Percentiles rank a stretch among this genome's conserved stretches.
These are phyloP conservation scores for Plasmodium vinckei DNA, from an alignment of 169 alveolate species.

Conservation along the genomic window DNA sequence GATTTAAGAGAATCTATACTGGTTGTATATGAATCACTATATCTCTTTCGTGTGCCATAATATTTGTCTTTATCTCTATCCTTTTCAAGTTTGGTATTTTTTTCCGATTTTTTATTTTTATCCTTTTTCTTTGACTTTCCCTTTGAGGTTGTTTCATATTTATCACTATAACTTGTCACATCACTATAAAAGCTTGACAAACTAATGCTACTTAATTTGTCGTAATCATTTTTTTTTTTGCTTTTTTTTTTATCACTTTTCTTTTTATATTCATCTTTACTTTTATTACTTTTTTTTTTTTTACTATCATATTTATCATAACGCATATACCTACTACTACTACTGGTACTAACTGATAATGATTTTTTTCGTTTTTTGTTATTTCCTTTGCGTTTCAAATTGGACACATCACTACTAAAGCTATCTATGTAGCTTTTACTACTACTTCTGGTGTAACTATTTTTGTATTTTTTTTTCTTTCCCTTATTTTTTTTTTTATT, in stretches of 20 bases:
- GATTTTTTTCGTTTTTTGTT: slow-evolving; percentile 2
- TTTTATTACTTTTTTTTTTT: background rate
- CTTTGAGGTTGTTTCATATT: background rate
- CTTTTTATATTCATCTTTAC: background rate
- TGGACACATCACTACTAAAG: too few relatives aligned
- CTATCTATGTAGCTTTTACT: too few relatives aligned
- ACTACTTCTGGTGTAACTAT: background rate
- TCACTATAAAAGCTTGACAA: background rate
- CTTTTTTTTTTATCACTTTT: background rate
- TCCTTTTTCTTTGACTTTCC: background rate
- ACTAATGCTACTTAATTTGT: background rate
- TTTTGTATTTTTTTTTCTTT: slow-evolving; percentile 10
- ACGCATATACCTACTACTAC: background rate
- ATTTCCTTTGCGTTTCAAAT: background rate
- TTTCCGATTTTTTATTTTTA: background rate
- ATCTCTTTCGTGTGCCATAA: background rate
- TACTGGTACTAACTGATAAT: too few relatives aligned
- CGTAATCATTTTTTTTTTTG: background rate
- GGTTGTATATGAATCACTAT: background rate
- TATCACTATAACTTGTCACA: background rate
- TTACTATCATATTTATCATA: slow-evolving; percentile 1
- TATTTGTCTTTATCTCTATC: background rate
- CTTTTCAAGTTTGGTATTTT: background rate
- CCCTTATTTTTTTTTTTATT: background rate
- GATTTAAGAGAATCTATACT: background rate